A percentile compares a stretch with the other conserved stretches of the same genome.
Conservation (phyloP, 805 yeast genomes). For the Sporopachydermia quercuum region DNA sequence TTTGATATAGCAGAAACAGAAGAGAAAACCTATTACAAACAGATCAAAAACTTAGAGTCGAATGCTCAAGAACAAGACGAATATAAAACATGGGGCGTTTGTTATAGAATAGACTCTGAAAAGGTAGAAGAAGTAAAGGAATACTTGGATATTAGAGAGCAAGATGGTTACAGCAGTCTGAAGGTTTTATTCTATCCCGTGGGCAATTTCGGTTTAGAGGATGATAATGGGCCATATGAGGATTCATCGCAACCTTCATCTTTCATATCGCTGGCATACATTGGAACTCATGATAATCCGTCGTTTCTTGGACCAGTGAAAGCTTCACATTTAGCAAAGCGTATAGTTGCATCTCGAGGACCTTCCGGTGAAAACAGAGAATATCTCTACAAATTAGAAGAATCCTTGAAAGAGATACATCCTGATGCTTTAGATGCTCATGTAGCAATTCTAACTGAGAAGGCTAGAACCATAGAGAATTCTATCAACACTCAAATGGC, state of each 20-base stretch:
- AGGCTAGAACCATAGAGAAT: slow-evolving; percentile 16
- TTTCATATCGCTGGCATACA: slow-evolving; percentile 53
- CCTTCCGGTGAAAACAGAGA: slow-evolving; percentile 75
- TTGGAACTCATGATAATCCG: slow-evolving; percentile 67
- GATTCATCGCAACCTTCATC: slow-evolving; percentile 17
- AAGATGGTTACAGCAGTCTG: slow-evolving; percentile 73
- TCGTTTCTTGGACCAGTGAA: slow-evolving; percentile 79
- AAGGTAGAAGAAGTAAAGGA: slow-evolving; percentile 44
- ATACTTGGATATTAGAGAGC: slow-evolving; percentile 71
- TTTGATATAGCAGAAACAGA: slow-evolving; percentile 18
- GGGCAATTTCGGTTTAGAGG: slow-evolving; percentile 9
- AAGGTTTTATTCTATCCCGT: slow-evolving; percentile 46
- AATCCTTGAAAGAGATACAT: slow-evolving; percentile 29
- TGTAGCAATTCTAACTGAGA: slow-evolving; percentile 20
- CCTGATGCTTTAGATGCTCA: slow-evolving; percentile 27
- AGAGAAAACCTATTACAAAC: slow-evolving; percentile 9
- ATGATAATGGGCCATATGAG: slow-evolving; percentile 4
- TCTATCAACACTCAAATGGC: too few species aligned
- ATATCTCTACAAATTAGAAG: slow-evolving; percentile 42
- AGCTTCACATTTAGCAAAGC: slow-evolving; percentile 39
- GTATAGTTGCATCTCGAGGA: slow-evolving; percentile 44
- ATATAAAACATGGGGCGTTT: slow-evolving; percentile 61
- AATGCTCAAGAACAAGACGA: slow-evolving; percentile 24
- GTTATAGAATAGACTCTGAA: slow-evolving; percentile 62
- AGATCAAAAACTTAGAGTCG: slow-evolving; percentile 6